Base-by-base conservation (phyloP, 1,284 basidiomycete genomes). In the Cryptococcus sp. region DNA sequence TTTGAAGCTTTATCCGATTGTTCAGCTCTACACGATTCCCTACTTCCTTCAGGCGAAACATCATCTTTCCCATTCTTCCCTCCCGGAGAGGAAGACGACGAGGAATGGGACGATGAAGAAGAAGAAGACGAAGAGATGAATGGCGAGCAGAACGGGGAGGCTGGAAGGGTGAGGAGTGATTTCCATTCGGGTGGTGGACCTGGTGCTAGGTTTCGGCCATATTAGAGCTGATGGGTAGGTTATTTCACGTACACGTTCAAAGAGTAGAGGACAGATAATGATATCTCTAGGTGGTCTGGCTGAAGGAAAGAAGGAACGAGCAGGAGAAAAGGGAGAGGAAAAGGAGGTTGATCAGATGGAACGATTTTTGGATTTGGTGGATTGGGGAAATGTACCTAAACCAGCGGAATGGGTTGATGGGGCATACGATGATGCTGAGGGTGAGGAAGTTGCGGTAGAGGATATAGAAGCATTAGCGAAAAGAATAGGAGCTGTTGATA, bases 161-260 rank as follows among this genome's bases (percentile, higher is more conserved):
- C 85, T 61, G 91, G 91, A 78, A 86, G 88, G 87, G 90, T 94
- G 85, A 90, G 90, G 84, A 86, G 83, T 74, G 84, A 89, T 86
- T 88, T 88, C 74, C 74, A 83, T 76, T 85, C 84, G 78, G 75
- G 76, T 19, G 78, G 69, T 52, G 71, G 71, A 52, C 71, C 71
- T 0, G 64, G 85, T 78, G 82, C 79, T 68, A 85, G 91, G 74
- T 93, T 80, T 76, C 78, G 82, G 56, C 91, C 91, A 57, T 94
- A 96, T 81, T 94, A 86, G 83, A 51, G 37, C 37, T 40, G 37
- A 40, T 40, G 37, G 37, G 37, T 21, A 28, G 28, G 28, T 28
- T 11, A 16, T 39, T 19, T 16, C 18, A 39, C 7, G 7, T 7
- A 16, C 36, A 39, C 36, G 7, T 34, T 16, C 16, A 9, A 34